Base-by-base conservation (phyloP, 1,284 basidiomycete genomes). In the Microbotryum saponariae region DNA sequence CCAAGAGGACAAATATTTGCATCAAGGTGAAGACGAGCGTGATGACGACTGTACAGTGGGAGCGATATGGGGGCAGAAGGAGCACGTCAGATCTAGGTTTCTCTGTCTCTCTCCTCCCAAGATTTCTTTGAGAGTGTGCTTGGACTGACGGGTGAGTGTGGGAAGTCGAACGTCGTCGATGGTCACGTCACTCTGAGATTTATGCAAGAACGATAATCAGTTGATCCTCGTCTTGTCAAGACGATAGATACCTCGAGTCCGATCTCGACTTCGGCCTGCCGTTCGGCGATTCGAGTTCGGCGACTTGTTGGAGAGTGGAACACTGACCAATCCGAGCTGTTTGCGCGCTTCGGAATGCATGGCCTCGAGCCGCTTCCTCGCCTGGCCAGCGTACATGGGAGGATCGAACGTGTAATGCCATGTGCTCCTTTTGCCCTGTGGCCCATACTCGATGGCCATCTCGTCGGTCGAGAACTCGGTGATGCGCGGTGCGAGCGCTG, bases 401-500 rank as follows among this genome's bases (percentile, higher is more conserved):
- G 64, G 64, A 21, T 54, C 27, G 16, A 61, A 66, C 54, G 47
- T 48, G 45, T 53, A 27, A 14, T 33, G 31, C 16, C 29, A 52
- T 37, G 25, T 48, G 48, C 52, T 44, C 27, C 64, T 51, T n/a
- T 31, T 8, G 1, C 18, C 20, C 2, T 8, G 42, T 2, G 52
- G 53, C 0, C 64, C 64, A 29, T 66, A 61, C 27, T 53, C 45
- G 31, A 66, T 56, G 8, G 20, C 50, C 64, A 66, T 66, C 1
- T 16, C 7, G 14, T 52, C 42, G 2, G 56, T 54, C 3, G 51
- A 9, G 54, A 66, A 63, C 5, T 46, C 8, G 4, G 37, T 56
- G 62, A 66, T 58, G 7, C 49, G 16, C 9, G 64, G 64, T 14
- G 56, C 16, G 7, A 33, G 14, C 3, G 44, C 51, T 18, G 58